Percentiles rank a stretch among this genome's conserved stretches.
Conservation (phyloP, 2,329 filamentous ascomycete species). For the Arthroderma sp. region DNA sequence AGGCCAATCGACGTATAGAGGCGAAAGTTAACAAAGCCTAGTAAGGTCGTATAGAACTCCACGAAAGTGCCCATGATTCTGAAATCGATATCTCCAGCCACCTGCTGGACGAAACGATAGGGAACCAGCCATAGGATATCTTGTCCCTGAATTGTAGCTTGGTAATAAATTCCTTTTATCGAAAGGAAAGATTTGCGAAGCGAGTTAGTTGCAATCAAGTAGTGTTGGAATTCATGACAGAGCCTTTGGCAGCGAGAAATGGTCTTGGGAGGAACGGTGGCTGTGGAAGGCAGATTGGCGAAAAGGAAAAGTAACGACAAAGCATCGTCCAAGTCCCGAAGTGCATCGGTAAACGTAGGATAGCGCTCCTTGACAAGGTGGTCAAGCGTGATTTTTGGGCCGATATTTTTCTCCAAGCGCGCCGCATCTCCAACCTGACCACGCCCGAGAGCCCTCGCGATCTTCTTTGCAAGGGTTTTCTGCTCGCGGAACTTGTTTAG, state of each 20-base stretch:
- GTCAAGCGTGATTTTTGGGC: conserved; percentile 80
- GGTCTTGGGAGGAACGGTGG: conserved; percentile 84
- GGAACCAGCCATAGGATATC: conserved; percentile 95
- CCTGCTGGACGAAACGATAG: conserved; percentile 93
- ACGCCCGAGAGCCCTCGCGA: conserved; percentile 77
- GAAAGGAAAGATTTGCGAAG: conserved; percentile 93
- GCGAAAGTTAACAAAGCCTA: conserved; percentile 92
- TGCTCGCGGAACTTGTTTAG: conserved; percentile 93
- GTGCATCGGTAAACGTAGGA: conserved; percentile 86
- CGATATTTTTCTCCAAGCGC: conserved; percentile 80
- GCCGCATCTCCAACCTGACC: conserved; percentile 83
- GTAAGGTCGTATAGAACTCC: conserved; percentile 93
- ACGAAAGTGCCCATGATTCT: conserved; percentile 99
- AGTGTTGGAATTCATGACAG: conserved; percentile 94
- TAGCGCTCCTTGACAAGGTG: conserved; percentile 98
- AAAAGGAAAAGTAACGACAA: conserved; percentile 96
- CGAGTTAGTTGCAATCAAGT: conserved; percentile 82
- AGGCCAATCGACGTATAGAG: conserved; percentile 84
- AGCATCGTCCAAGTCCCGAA: conserved; percentile 91
- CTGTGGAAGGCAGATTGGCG: conserved; percentile 84
- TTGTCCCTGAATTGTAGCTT: conserved; percentile 92
- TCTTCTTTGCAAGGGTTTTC: conserved; percentile 95
- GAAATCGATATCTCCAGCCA: conserved; percentile 91
- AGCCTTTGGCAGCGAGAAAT: conserved; percentile 88
- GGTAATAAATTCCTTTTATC: conserved; percentile 99